phyloP scores from a whole-genome alignment of 78 protist species.

The Dictyostelium intermedium region DNA sequence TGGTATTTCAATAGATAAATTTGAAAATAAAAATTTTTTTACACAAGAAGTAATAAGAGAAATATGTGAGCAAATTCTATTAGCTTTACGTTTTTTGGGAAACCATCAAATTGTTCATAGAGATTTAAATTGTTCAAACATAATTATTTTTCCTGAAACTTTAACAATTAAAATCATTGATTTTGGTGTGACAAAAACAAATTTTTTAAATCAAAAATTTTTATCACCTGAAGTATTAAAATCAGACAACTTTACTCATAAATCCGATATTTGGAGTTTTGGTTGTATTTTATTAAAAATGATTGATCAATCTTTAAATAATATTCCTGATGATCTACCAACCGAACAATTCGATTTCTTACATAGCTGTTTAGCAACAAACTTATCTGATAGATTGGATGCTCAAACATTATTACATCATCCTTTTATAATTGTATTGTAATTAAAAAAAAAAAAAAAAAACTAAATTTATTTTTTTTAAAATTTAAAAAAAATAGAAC shows the following conservation, averaged over 20 bases:
- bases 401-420: constrained; percentile 1
- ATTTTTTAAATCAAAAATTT: neutral
- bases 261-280: neutral
- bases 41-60: neutral
- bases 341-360: neutral
- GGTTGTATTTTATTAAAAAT: neutral
- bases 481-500: neutral
- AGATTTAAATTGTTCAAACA: neutral
- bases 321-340: neutral
- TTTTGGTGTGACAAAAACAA: neutral
- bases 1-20: neutral
- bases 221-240: neutral
- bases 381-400: neutral
- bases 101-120: neutral
- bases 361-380: neutral
- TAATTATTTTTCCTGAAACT: neutral
- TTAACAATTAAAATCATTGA: neutral
- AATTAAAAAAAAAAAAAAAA: neutral
- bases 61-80: neutral
- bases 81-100: neutral
- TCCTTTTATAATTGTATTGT: neutral
- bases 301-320: neutral
- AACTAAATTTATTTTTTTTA: neutral
- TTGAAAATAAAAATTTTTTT: neutral
- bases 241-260: neutral